Evolutionary conservation across 1,139 yeast species (phyloP).

Genomic region (Spencermartinsiella ligniputridi): DNA sequence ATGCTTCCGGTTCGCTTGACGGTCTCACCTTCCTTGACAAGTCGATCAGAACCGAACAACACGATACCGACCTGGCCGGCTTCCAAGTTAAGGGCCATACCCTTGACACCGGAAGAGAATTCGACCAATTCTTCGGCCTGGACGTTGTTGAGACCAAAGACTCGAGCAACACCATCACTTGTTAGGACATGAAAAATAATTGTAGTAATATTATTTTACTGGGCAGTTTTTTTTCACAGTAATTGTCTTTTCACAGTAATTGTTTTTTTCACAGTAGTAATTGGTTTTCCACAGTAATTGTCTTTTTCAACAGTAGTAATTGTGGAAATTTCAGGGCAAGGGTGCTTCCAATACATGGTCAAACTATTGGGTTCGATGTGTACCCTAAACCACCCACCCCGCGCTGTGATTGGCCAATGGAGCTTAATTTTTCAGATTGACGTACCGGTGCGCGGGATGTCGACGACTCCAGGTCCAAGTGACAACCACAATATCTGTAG

Average conservation of each 20-base stretch:
- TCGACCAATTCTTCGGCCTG: conserved; percentile 99
- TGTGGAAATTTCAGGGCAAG: conserved; percentile 1
- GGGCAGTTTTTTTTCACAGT: too few relatives aligned
- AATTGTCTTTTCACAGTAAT: too few relatives aligned
- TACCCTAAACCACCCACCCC: neutral
- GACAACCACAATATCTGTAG: conserved; percentile 4
- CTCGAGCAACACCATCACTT: conserved; percentile 99
- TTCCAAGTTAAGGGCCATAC: conserved; percentile 99
- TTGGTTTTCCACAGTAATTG: too few relatives aligned
- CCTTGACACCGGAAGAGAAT: conserved; percentile 99
- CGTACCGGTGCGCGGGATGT: neutral
- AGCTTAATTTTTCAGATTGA: neutral
- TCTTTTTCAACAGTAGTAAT: too few relatives aligned
- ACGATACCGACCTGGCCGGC: conserved; percentile 99
- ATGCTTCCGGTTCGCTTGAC: conserved; percentile 99
- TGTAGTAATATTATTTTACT: too few relatives aligned
- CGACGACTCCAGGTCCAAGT: neutral
- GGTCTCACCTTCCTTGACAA: conserved; percentile 98
- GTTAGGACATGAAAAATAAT: too few relatives aligned
- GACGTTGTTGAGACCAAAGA: conserved; percentile 98
- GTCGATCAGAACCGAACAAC: conserved; percentile 98
- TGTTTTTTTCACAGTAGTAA: too few relatives aligned
- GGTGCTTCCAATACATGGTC: too few relatives aligned
- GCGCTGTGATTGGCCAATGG: conserved; percentile 4
- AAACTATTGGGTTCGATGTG: too few relatives aligned